Base-by-base conservation (phyloP, 495 filamentous ascomycete species). In the Trypethelium eluteriae region DNA sequence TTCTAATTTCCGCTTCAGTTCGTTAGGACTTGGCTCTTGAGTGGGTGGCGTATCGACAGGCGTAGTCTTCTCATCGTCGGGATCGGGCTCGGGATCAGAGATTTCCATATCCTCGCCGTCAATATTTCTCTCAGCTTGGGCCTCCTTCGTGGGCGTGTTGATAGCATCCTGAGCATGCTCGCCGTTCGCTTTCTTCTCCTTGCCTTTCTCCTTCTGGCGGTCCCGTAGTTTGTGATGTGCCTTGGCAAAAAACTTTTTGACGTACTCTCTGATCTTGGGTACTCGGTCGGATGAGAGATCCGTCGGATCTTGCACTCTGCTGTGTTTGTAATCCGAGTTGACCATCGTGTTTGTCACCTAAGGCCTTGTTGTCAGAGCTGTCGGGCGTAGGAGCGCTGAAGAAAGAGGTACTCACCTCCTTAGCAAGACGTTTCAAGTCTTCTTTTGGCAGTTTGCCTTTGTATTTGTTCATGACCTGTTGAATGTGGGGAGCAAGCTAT, bases 281-380 rank as follows among this genome's bases (percentile, higher is more conserved):
- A 88, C 86, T 71, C 93, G 90, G 70, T 89, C 91, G 38, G 85
- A 78, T n/a, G 83, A 82, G 70, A 97, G 87, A 62, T 83, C 82
- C n/a, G 85, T 90, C 3, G 92, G 93, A 70, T 97, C 89, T 32
- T 86, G 81, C 10, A 97, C 92, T 2, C 89, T 87, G 49, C 84
- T 83, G 70, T 93, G 85, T 76, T 95, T 96, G 79, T 89, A 97
- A 73, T 97, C 92, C 0, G 90, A 91, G 36, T 87, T 85, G 38
- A 96, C 91, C 38, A 97, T 81, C 73, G 92, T 96, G 75, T 93
- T 95, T 66, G 87, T 85, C 18, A 85, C 81, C 85, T 87, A 66
- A 63, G 47, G 14, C 16, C 38, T 6, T 50, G 9, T 4, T 61
- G 35, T 39, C 11, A 68, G 34, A 16, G 62, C 46, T 66, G 62